phyloP scores from a whole-genome alignment of 352 stramenopile genomes.

The Plasmopara halstedii region DNA sequence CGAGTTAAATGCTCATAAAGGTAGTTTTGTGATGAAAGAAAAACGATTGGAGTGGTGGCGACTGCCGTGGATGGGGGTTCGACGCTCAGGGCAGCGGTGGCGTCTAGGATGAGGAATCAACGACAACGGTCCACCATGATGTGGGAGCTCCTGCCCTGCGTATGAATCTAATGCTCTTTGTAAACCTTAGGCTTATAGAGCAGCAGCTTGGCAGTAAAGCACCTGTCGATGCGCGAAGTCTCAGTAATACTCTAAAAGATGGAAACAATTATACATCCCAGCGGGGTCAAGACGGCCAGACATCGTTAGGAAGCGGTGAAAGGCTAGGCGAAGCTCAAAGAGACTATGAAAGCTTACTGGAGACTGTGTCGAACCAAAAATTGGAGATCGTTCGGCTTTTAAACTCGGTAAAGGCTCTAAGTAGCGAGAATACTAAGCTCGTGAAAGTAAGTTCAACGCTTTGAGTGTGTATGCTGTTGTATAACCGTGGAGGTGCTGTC shows the following conservation, averaged over 20 bases:
- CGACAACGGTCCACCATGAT: slow-evolving; percentile 32
- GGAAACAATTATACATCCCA: slow-evolving; percentile 7
- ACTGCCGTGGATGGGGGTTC: slow-evolving; percentile 68
- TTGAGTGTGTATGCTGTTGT: background rate
- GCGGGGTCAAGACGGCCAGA: slow-evolving; percentile 11
- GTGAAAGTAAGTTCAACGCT: slow-evolving; percentile 43
- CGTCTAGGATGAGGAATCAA: slow-evolving; percentile 79
- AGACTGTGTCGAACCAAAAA: slow-evolving; percentile 64
- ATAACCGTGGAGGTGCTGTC: too few species aligned
- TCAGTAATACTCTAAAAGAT: slow-evolving; percentile 9
- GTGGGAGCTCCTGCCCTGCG: background rate
- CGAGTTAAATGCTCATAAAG: background rate
- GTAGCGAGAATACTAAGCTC: slow-evolving; percentile 75
- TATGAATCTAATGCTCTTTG: slow-evolving; percentile 1
- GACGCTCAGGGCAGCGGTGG: slow-evolving; percentile 67
- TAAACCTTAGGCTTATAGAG: slow-evolving; percentile 63
- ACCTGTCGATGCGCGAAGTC: slow-evolving; percentile 24
- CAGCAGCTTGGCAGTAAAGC: slow-evolving; percentile 54
- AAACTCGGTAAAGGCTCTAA: slow-evolving; percentile 81
- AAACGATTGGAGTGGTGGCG: slow-evolving; percentile 42
- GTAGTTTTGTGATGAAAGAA: slow-evolving; percentile 14
- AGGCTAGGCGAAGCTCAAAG: background rate
- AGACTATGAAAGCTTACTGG: slow-evolving; percentile 41
- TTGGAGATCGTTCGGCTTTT: slow-evolving; percentile 74
- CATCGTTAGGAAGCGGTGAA: slow-evolving; percentile 1